Conservation (phyloP, 345 rosid genomes). For the Gossypium arboreum region DNA sequence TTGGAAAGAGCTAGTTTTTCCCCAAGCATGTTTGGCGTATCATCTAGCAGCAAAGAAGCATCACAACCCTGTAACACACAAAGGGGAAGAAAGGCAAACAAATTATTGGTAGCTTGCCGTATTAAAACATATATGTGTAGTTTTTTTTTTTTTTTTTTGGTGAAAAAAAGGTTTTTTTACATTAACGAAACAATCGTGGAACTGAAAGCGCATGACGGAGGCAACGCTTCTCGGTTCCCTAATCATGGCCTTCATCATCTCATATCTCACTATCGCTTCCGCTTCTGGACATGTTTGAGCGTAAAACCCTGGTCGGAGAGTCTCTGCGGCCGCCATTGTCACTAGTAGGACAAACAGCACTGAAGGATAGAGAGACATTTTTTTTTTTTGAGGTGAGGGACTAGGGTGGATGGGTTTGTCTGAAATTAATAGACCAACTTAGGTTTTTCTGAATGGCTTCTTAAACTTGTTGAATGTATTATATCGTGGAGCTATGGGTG, state of each 20-base stretch:
- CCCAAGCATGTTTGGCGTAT: conserved; percentile 71
- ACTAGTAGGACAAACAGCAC: conserved; percentile 12
- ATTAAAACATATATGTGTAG: not conserved
- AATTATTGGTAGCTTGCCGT: not conserved
- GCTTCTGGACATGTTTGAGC: conserved; percentile 71
- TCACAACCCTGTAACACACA: conserved; percentile 62
- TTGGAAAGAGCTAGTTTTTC: conserved; percentile 80
- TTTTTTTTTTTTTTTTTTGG: not conserved
- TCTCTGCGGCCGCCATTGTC: conserved; percentile 21
- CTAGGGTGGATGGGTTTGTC: not conserved
- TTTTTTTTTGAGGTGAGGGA: not conserved
- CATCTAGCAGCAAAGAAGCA: conserved; percentile 78
- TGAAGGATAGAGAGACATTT: conserved; percentile 16
- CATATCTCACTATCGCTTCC: conserved; percentile 53
- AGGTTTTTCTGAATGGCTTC: not conserved
- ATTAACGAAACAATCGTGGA: conserved; percentile 94
- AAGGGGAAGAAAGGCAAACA: not conserved
- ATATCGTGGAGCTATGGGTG: not conserved
- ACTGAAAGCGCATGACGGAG: conserved; percentile 94
- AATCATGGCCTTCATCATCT: conserved; percentile 52
- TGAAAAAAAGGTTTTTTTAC: conserved; percentile 28
- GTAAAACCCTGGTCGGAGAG: conserved; percentile 66
- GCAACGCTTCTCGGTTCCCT: conserved; percentile 78
- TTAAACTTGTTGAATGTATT: conserved; percentile 10
- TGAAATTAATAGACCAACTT: conserved; percentile 8